phyloP scores from a whole-genome alignment of 768 basidiomycete genomes.

The Mycena leptocephala region DNA sequence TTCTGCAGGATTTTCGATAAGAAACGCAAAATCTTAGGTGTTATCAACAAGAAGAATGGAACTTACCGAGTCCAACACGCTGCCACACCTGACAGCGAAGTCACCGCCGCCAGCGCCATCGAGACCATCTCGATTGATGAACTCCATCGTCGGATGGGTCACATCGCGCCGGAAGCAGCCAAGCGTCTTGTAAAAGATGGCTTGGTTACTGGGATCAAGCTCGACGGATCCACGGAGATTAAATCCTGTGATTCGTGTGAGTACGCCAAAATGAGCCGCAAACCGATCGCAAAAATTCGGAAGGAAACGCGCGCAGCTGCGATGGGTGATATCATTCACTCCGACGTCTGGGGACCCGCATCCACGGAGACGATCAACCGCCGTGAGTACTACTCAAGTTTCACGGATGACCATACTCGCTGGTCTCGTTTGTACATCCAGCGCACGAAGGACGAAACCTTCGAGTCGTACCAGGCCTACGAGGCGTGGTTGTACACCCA shows the following conservation, averaged over 20 bases:
- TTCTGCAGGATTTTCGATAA: too few relatives aligned
- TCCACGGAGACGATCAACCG: constrained; percentile 20
- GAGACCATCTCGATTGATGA: constrained; percentile 35
- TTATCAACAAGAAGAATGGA: too few relatives aligned
- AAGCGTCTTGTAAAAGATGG: constrained; percentile 42
- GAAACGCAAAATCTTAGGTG: too few relatives aligned
- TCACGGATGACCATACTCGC: constrained; percentile 52
- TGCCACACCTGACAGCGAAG: not conserved
- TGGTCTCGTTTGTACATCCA: constrained; percentile 44
- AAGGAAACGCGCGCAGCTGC: too few relatives aligned
- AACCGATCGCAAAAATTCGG: too few relatives aligned
- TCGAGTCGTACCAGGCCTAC: constrained; percentile 44
- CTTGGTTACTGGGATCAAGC: constrained; percentile 44
- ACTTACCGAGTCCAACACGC: constrained; percentile 25
- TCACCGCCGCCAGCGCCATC: constrained; percentile 4
- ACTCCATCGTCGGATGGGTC: constrained; percentile 40
- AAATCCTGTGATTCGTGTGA: constrained; percentile 48
- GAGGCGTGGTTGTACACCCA: constrained; percentile 45
- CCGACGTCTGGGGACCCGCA: constrained; percentile 56
- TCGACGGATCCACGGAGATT: constrained; percentile 37
- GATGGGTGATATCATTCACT: not conserved
- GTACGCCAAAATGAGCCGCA: constrained; percentile 49
- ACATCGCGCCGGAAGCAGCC: too few relatives aligned
- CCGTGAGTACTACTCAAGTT: constrained; percentile 49
- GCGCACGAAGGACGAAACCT: constrained; percentile 46